These are phyloP conservation scores for Fomitopsis schrenkii DNA, from an alignment of 1,284 basidiomycete genomes.

Conservation along the genomic window DNA sequence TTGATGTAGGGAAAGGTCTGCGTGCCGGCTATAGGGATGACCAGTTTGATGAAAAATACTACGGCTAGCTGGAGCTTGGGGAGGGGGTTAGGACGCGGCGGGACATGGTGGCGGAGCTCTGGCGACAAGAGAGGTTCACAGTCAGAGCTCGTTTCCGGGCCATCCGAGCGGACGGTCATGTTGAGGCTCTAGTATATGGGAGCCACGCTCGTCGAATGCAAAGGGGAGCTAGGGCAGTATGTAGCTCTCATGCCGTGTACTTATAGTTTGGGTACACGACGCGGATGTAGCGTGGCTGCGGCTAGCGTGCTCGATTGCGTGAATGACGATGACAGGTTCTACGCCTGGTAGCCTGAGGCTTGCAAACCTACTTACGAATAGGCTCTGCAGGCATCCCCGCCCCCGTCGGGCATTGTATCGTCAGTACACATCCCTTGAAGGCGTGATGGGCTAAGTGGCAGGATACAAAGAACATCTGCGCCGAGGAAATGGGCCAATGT, in stretches of 20 bases:
- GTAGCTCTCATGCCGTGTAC: background rate
- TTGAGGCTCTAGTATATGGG: background rate
- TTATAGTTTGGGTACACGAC: too few relatives aligned
- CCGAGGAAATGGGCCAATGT: too few relatives aligned
- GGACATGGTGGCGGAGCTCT: background rate
- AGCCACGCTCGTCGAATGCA: too few relatives aligned
- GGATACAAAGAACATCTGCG: too few relatives aligned
- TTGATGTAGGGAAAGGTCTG: constrained; percentile 35
- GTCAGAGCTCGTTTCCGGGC: background rate
- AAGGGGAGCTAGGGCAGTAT: too few relatives aligned
- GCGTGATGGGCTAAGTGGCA: too few relatives aligned
- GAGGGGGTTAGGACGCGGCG: constrained; percentile 17
- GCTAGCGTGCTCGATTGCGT: constrained; percentile 5
- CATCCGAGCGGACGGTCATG: background rate
- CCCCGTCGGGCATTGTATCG: too few relatives aligned
- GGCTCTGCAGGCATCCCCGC: too few relatives aligned
- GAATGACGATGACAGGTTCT: constrained; percentile 1
- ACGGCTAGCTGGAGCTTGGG: constrained; percentile 26
- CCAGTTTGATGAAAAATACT: constrained; percentile 28
- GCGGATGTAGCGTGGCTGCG: too few relatives aligned
- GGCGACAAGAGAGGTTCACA: background rate
- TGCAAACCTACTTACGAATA: too few relatives aligned
- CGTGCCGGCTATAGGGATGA: constrained; percentile 23
- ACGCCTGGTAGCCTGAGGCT: too few relatives aligned
- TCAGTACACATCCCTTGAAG: too few relatives aligned